Conservation (phyloP, 805 yeast species). For the Starmera amethionina region DNA sequence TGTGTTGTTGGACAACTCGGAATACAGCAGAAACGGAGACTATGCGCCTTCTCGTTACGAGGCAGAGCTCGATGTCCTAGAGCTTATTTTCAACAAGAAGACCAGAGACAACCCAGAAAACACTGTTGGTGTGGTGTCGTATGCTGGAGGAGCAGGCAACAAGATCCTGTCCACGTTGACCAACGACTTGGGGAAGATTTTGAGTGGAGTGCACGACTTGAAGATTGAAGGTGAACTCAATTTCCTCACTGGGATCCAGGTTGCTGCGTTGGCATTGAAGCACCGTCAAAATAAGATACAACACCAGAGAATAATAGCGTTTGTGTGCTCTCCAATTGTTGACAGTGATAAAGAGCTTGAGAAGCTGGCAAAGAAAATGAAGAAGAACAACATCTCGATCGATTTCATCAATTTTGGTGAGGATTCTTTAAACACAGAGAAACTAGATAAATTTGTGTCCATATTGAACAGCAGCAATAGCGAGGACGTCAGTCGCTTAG, state of each 20-base stretch:
- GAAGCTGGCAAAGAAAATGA: constrained; percentile 82
- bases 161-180: constrained; percentile 85
- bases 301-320: constrained; percentile 79
- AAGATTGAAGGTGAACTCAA: constrained; percentile 60
- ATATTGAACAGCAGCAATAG: constrained; percentile 40
- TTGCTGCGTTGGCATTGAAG: constrained; percentile 86
- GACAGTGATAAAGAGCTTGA: constrained; percentile 66
- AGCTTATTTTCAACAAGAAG: constrained; percentile 76
- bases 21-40: constrained; percentile 93
- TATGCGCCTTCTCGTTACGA: constrained; percentile 80
- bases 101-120: constrained; percentile 86
- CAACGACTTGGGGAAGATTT: constrained; percentile 73
- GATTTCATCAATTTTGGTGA: constrained; percentile 93
- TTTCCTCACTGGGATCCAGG: constrained; percentile 78
- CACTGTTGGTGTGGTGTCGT: constrained; percentile 84
- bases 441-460: constrained; percentile 69
- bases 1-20: constrained; percentile 92
- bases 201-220: constrained; percentile 75
- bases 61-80: constrained; percentile 88
- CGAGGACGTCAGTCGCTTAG: constrained; percentile 70
- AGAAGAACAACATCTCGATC: constrained; percentile 84
- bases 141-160: constrained; percentile 72
- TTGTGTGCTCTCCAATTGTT: constrained; percentile 78
- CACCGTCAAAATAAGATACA: constrained; percentile 94
- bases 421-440: constrained; percentile 62